Percentiles rank a stretch among this genome's conserved stretches.
phyloP scores from a whole-genome alignment of 495 filamentous ascomycete species.

The Extremus antarcticus region DNA sequence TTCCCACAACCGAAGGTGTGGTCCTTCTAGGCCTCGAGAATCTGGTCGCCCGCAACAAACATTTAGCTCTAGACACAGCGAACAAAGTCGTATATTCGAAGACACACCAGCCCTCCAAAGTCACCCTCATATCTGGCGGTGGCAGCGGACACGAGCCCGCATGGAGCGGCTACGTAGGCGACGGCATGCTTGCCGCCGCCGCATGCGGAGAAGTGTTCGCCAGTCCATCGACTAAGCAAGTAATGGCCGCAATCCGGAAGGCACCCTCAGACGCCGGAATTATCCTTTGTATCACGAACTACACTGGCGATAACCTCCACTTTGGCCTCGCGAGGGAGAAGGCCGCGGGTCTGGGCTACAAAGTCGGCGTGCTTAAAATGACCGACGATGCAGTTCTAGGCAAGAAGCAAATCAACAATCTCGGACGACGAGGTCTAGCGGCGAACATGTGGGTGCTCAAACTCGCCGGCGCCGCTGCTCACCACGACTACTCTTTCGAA shows the following conservation, averaged over 20 bases:
- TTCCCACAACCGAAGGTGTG: constrained; percentile 30
- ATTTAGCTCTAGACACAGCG: constrained; percentile 43
- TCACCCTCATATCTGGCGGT: constrained; percentile 50
- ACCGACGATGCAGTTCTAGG: constrained; percentile 53
- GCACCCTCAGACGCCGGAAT: constrained; percentile 47
- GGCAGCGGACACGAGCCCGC: constrained; percentile 54
- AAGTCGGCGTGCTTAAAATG: constrained; percentile 46
- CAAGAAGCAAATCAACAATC: constrained; percentile 41
- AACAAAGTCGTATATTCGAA: constrained; percentile 49
- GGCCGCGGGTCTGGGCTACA: constrained; percentile 43
- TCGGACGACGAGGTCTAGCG: constrained; percentile 48
- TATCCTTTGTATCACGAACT: constrained; percentile 55
- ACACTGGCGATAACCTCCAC: constrained; percentile 55
- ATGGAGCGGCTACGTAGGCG: constrained; percentile 53
- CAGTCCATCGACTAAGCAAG: constrained; percentile 50
- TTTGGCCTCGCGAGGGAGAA: constrained; percentile 54
- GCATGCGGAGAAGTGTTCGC: constrained; percentile 54
- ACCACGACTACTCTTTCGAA: constrained; percentile 36
- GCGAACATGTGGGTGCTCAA: constrained; percentile 39
- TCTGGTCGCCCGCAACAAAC: constrained; percentile 45
- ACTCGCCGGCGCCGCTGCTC: constrained; percentile 26
- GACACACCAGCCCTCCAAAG: constrained; percentile 38
- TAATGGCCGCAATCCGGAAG: constrained; percentile 45
- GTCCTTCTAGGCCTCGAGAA: constrained; percentile 46
- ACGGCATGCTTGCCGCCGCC: constrained; percentile 48